Evolutionary conservation across 176 grass and related monocot genomes (phyloP).

Genomic region (Aegilops umbellulata): DNA sequence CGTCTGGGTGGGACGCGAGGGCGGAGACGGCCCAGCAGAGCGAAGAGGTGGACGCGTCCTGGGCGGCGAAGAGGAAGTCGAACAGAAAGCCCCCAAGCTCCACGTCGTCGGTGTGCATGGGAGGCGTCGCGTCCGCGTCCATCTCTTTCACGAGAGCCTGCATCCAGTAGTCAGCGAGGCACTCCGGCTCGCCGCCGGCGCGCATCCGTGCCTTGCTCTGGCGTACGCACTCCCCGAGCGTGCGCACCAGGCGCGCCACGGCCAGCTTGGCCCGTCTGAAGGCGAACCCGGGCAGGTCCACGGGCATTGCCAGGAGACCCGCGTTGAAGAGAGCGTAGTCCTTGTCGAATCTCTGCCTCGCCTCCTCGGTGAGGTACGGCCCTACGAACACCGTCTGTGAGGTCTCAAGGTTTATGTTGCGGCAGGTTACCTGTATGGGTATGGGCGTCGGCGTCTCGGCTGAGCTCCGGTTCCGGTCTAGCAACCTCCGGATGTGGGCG

Average conservation of each 20-base stretch:
- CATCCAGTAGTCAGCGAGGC: constrained; percentile 92
- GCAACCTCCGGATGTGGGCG: constrained; percentile 43
- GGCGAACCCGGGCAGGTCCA: constrained; percentile 76
- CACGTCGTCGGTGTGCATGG: constrained; percentile 40
- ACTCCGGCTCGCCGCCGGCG: constrained; percentile 62
- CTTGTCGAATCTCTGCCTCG: constrained; percentile 45
- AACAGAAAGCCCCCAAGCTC: constrained; percentile 66
- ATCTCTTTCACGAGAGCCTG: constrained; percentile 42
- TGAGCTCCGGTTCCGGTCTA: constrained; percentile 2
- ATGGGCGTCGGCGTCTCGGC: neutral
- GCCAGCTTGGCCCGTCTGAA: constrained; percentile 66
- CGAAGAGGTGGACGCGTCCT: constrained; percentile 90
- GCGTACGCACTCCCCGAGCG: constrained; percentile 39
- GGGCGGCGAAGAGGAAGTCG: constrained; percentile 90
- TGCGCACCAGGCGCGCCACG: constrained; percentile 52
- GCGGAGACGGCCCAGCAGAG: constrained; percentile 69
- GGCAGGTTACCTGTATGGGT: constrained; percentile 61
- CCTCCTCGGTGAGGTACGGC: constrained; percentile 51
- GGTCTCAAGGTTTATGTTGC: constrained; percentile 89
- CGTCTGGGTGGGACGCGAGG: constrained; percentile 74
- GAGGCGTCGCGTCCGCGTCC: constrained; percentile 34
- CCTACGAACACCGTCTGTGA: constrained; percentile 87
- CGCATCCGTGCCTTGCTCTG: constrained; percentile 63
- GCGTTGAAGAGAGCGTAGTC: constrained; percentile 86
- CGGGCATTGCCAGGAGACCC: constrained; percentile 68